phyloP scores from a whole-genome alignment of 805 yeast genomes.

The Sugiyamaella chiloensis region DNA sequence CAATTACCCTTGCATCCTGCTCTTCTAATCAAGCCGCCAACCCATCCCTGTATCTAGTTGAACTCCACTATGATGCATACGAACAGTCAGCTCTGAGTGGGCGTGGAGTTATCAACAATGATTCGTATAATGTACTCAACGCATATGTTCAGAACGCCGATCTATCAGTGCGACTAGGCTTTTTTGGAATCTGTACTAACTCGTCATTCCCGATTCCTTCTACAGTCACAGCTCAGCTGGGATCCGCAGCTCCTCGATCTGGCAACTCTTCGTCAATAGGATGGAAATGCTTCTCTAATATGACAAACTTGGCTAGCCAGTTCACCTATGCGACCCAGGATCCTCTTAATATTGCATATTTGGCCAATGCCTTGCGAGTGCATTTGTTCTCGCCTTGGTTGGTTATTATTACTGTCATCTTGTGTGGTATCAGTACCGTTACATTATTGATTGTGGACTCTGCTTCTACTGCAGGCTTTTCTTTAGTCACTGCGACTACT shows the following conservation, averaged over 20 bases:
- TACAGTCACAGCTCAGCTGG: conserved; percentile 5
- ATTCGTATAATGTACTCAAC: conserved; percentile 15
- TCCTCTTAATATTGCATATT: conserved; percentile 22
- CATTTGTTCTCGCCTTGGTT: conserved; percentile 20
- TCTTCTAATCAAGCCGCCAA: conserved; percentile 14
- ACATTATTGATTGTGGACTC: conserved; percentile 12
- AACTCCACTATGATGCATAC: conserved; percentile 18
- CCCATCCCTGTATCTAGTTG: conserved; percentile 20
- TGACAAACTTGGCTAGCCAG: conserved; percentile 9
- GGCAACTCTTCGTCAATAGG: conserved; percentile 5
- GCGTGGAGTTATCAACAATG: conserved; percentile 19
- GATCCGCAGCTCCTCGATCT: conserved; percentile 7
- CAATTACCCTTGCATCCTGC: conserved; percentile 22
- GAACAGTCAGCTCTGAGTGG: conserved; percentile 2
- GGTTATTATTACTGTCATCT: conserved; percentile 18
- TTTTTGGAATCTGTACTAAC: conserved; percentile 24
- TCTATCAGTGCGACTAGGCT: conserved; percentile 20
- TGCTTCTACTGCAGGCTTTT: conserved; percentile 14
- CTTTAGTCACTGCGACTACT: conserved; percentile 13
- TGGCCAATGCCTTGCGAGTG: conserved; percentile 15
- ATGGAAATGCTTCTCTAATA: conserved; percentile 23
- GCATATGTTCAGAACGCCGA: conserved; percentile 12
- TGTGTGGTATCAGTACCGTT: conserved; percentile 16
- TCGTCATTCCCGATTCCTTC: conserved; percentile 2
- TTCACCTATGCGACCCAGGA: conserved; percentile 18